Evolutionary conservation across 2,329 filamentous ascomycete species (phyloP).

Genomic region (Fusarium anguioides): DNA sequence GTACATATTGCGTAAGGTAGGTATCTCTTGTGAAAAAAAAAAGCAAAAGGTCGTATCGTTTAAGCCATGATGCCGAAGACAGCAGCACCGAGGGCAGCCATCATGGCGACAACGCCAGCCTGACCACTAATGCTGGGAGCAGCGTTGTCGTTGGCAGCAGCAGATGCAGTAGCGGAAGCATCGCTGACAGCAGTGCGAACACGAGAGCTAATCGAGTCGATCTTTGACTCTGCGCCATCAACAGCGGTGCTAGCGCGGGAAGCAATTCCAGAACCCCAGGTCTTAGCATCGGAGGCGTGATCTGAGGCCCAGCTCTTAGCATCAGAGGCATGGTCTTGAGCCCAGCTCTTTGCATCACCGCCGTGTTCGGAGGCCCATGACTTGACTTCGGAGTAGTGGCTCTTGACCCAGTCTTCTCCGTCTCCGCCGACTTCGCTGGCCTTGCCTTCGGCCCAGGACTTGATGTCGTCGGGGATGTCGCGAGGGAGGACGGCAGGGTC

Average conservation of each 20-base stretch:
- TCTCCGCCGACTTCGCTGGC: slow-evolving; percentile 10
- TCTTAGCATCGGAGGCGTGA: slow-evolving; percentile 6
- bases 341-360: slow-evolving; percentile 22
- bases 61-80: slow-evolving; percentile 34
- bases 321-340: slow-evolving; percentile 5
- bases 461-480: slow-evolving; percentile 34
- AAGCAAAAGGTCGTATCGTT: neutral
- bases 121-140: slow-evolving; percentile 21
- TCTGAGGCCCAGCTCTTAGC: slow-evolving; percentile 12
- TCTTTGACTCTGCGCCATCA: slow-evolving; percentile 25
- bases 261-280: neutral
- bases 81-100: slow-evolving; percentile 41
- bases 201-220: slow-evolving; percentile 14
- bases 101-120: slow-evolving; percentile 30
- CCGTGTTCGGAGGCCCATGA: slow-evolving; percentile 15
- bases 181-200: slow-evolving; percentile 21
- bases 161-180: slow-evolving; percentile 21
- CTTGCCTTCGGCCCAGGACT: slow-evolving; percentile 26
- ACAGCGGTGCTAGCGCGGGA: slow-evolving; percentile 17
- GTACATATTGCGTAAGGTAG: slow-evolving; percentile 26
- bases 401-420: slow-evolving; percentile 19
- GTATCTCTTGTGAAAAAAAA: slow-evolving; percentile 17
- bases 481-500: slow-evolving; percentile 24
- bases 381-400: slow-evolving; percentile 17
- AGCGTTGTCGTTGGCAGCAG: slow-evolving; percentile 27